These are phyloP conservation scores for Backusella liffmaniae DNA, from an alignment of 192 early-diverging fungal genomes.

Conservation along the genomic window DNA sequence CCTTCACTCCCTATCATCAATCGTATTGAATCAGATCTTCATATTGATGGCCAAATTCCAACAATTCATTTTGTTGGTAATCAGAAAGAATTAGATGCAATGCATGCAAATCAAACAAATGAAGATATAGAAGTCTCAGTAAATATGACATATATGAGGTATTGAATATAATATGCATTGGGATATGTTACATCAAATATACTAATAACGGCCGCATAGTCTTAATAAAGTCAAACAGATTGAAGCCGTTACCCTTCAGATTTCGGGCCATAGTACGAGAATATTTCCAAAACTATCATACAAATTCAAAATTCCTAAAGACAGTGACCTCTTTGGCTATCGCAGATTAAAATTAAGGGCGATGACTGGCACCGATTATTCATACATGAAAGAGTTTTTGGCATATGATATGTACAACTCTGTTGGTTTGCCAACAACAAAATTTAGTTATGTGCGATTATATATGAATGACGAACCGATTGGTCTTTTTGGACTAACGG, in stretches of 20 bases:
- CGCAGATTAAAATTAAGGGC: neutral
- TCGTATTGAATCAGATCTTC: slow-evolving; percentile 4
- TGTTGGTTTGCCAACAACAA: slow-evolving; percentile 1
- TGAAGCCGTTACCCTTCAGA: neutral
- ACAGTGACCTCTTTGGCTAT: neutral
- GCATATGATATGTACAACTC: neutral
- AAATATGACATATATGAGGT: slow-evolving; percentile 13
- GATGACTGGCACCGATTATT: neutral
- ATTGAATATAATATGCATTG: neutral
- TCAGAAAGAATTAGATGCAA: neutral
- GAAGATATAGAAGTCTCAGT: neutral
- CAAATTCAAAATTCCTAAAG: neutral
- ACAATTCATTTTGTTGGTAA: slow-evolving; percentile 12
- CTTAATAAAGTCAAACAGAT: neutral
- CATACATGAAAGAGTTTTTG: neutral
- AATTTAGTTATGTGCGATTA: neutral
- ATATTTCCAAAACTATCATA: neutral
- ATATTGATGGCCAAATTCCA: slow-evolving; percentile 1
- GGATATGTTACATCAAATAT: neutral
- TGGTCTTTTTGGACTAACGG: slow-evolving; percentile 6
- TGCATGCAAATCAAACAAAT: neutral
- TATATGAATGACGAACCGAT: slow-evolving; percentile 5
- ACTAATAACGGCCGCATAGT: neutral
- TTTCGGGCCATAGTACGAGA: neutral
- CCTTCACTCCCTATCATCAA: slow-evolving; percentile 7